A percentile compares a stretch with the other conserved stretches of the same genome.
Evolutionary conservation across 208 protist species (phyloP).

Genomic region (Crithidia brevicula): DNA sequence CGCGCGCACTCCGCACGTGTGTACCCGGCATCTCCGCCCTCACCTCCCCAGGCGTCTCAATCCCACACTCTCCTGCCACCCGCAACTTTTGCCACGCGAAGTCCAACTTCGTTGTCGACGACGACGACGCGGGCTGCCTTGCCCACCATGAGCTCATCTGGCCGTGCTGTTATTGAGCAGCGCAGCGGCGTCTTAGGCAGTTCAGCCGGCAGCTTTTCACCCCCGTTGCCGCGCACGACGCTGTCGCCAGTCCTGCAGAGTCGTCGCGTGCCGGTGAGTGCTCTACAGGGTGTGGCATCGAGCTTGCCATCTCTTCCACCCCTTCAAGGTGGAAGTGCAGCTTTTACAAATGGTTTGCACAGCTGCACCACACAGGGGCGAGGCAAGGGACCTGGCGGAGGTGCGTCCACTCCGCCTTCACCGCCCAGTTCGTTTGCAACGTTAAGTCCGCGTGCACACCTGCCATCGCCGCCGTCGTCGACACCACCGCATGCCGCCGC

Average conservation of each 20-base stretch:
- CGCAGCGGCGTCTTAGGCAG: too few species aligned
- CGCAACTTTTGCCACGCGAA: too few species aligned
- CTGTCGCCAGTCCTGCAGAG: conserved; percentile 17
- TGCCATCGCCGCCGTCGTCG: neutral
- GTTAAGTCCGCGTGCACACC: conserved; percentile 7
- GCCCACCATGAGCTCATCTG: neutral
- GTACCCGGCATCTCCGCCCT: neutral
- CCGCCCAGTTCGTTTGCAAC: neutral
- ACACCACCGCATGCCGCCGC: neutral
- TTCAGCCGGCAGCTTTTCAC: neutral
- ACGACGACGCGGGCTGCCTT: neutral
- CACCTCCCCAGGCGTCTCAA: neutral
- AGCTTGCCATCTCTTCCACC: neutral
- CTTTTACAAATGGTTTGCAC: too few species aligned
- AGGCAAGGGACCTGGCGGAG: too few species aligned
- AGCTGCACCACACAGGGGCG: too few species aligned
- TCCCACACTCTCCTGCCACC: neutral
- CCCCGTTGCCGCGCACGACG: too few species aligned
- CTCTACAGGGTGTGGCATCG: neutral
- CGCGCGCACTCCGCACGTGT: neutral
- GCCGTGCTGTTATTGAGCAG: too few species aligned
- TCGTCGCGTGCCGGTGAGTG: conserved; percentile 1
- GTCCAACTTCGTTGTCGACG: too few species aligned
- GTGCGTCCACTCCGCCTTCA: neutral
- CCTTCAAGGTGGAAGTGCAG: neutral